Conservation (phyloP, 108 stramenopile species). For the Cyclotella distinguenda region DNA sequence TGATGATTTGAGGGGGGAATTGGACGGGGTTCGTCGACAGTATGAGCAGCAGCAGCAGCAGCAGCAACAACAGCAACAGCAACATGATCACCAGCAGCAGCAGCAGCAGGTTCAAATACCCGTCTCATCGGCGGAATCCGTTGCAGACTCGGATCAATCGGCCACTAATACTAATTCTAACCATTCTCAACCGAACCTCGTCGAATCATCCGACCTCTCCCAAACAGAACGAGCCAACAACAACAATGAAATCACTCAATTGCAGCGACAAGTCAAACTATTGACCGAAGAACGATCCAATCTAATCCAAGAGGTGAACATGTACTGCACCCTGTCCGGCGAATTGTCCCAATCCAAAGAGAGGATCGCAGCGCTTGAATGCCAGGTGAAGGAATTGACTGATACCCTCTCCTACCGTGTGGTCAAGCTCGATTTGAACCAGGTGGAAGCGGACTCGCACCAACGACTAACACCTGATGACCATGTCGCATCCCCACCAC, state of each 20-base stretch:
- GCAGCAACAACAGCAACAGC: not conserved
- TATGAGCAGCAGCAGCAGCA: not conserved
- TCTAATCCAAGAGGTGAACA: slow-evolving; percentile 27
- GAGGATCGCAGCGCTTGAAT: not conserved
- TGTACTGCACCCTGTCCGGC: slow-evolving; percentile 7
- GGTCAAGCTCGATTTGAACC: slow-evolving; percentile 6
- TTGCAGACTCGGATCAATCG: too few species aligned
- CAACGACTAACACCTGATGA: not conserved
- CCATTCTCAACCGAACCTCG: too few species aligned
- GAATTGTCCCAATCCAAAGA: slow-evolving; percentile 2
- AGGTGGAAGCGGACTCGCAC: slow-evolving; percentile 2
- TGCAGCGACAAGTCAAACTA: slow-evolving; percentile 3
- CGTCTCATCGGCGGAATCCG: too few species aligned
- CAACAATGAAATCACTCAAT: slow-evolving; percentile 4
- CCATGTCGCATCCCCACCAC: not conserved
- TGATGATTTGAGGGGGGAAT: not conserved
- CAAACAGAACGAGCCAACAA: too few species aligned
- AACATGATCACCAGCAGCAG: slow-evolving; percentile 1
- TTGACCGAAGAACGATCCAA: slow-evolving; percentile 19
- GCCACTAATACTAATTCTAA: too few species aligned
- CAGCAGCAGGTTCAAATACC: too few species aligned
- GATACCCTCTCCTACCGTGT: too few species aligned
- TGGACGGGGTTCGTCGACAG: not conserved
- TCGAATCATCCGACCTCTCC: too few species aligned
- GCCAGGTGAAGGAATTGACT: slow-evolving; percentile 3